Conservation (phyloP, 2,329 filamentous ascomycete genomes). For the Colletotrichum sp. region DNA sequence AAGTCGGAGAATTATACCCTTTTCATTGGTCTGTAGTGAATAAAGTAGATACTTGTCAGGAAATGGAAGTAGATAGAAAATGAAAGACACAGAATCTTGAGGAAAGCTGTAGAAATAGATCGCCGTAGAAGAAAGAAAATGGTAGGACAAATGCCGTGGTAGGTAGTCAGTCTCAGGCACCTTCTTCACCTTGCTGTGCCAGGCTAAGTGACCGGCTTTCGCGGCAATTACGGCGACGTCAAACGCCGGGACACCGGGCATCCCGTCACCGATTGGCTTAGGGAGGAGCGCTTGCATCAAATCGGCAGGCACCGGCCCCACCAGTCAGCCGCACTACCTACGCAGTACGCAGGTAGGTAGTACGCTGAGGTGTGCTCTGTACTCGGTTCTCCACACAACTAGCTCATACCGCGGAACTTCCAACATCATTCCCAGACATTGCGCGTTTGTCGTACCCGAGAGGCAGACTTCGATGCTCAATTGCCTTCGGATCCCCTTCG, state of each 20-base stretch:
- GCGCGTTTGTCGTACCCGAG: not conserved
- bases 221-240: not conserved
- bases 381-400: not conserved
- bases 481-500: not conserved
- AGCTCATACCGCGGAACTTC: not conserved
- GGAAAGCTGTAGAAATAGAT: not conserved
- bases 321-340: not conserved
- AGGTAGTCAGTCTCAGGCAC: not conserved
- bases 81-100: not conserved
- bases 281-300: not conserved
- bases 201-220: not conserved
- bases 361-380: not conserved
- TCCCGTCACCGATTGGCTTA: not conserved
- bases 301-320: not conserved
- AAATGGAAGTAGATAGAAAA: not conserved
- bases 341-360: not conserved
- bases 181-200: not conserved
- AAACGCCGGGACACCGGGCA: not conserved
- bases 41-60: not conserved
- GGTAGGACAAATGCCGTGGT: not conserved
- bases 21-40: not conserved
- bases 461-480: not conserved
- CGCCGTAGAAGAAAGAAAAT: not conserved
- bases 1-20: slow-evolving; percentile 2
- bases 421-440: not conserved